Base-by-base conservation (phyloP, 352 stramenopile species). In the Plasmopara muralis region DNA sequence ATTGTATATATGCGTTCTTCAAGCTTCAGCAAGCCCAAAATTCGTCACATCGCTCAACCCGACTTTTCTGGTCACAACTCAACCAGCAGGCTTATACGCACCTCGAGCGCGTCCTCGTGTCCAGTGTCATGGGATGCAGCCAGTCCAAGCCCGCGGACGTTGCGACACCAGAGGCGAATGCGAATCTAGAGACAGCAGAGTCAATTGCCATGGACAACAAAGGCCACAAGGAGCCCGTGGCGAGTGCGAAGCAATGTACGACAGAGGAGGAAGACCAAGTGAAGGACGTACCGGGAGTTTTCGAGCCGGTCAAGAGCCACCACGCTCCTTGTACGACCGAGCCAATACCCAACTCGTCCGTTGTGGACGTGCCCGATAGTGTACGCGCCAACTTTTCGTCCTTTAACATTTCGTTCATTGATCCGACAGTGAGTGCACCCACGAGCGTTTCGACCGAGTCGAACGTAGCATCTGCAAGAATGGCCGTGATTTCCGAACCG, bases 381-480 rank as follows among this genome's bases (percentile, higher is more conserved):
- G 69, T 78, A 15, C 69, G 69, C 34, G 66, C 59, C 47, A 75
- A 78, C 60, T 73, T 75, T 43, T 78, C 69, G 46, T 76, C 66
- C 38, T 78, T 78, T 34, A 78, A 59, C 33, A 78, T 78, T 33
- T 78, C 69, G 49, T 78, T 78, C 51, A 78, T 78, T 50, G 69
- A 78, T 47, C 66, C 69, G 20, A 74, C 46, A 12, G 50, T 70
- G 43, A 72, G 62, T 34, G 66, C 66, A 14, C 66, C 66, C 16
- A 68, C 60, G 20, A 70, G 60, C 28, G 40, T 43, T 40, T 60
- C 54, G 14, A 74, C 62, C 20, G 66, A 70, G 58, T 45, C 57
- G 14, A 71, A 63, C 38, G 31, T 71, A 12, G 54, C 57, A 41
- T 74, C 66, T 8, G 55, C 37, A 2, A 44, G 34, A 5, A 39